Evolutionary conservation across 768 basidiomycete genomes (phyloP).

Genomic region (Tricholoma hemisulphureum): DNA sequence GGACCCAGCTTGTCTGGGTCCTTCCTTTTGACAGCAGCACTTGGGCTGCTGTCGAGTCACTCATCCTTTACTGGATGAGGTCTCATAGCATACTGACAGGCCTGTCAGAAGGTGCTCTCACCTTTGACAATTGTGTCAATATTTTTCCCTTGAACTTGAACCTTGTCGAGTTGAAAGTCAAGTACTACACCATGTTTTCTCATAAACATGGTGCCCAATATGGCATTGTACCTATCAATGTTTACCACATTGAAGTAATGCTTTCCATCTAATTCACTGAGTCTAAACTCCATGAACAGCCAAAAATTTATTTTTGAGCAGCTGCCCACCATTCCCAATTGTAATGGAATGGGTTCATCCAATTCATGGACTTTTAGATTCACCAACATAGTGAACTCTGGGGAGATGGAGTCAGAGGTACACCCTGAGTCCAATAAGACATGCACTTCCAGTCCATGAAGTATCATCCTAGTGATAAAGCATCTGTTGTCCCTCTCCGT

Average conservation of each 20-base stretch:
- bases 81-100: background rate
- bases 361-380: background rate
- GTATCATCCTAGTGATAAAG: background rate
- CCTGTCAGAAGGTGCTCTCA: background rate
- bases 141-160: background rate
- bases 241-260: no score
- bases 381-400: background rate
- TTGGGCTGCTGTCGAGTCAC: background rate
- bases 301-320: background rate
- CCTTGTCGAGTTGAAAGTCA: background rate
- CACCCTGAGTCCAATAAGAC: background rate
- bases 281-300: background rate
- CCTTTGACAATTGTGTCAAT: no score
- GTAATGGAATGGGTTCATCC: background rate
- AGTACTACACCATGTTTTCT: background rate
- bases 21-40: background rate
- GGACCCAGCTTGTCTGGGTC: background rate
- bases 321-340: background rate
- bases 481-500: background rate
- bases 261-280: background rate
- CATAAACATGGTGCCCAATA: background rate
- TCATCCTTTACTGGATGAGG: background rate
- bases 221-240: no score
- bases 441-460: background rate
- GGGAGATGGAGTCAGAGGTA: background rate